Evolutionary conservation across 2,329 filamentous ascomycete genomes (phyloP).

Genomic region (Aspergillus costaricaensis): DNA sequence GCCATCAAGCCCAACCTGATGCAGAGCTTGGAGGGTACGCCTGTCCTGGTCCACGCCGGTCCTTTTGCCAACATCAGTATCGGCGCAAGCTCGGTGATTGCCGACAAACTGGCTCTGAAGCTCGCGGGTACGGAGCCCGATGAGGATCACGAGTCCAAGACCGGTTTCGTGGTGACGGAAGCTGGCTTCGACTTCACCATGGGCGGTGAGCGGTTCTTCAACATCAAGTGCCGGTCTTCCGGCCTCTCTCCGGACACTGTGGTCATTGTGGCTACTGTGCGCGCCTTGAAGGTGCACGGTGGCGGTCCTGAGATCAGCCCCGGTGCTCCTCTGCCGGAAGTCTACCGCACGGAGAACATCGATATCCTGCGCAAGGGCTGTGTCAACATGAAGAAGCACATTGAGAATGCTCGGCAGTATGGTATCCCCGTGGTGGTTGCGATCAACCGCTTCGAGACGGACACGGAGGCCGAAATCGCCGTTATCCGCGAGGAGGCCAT

Average conservation of each 20-base stretch:
- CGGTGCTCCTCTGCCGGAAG: constrained; percentile 78
- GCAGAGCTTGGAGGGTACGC: constrained; percentile 96
- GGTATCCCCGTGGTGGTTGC: constrained; percentile 94
- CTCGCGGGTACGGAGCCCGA: constrained; percentile 91
- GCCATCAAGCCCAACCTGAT: constrained; percentile 99
- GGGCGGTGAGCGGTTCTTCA: constrained; percentile 99
- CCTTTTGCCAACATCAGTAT: constrained; percentile 99
- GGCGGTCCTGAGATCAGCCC: constrained; percentile 92
- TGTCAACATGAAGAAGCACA: constrained; percentile 93
- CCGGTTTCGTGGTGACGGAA: constrained; percentile 93
- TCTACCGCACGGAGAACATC: constrained; percentile 91
- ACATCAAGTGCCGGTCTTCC: constrained; percentile 97
- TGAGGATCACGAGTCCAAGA: constrained; percentile 78
- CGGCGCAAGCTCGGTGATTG: constrained; percentile 90
- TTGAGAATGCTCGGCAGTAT: constrained; percentile 83
- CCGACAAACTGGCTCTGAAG: constrained; percentile 94
- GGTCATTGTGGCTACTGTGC: constrained; percentile 91
- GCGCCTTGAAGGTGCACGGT: constrained; percentile 94
- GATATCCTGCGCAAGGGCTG: constrained; percentile 88
- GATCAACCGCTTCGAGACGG: constrained; percentile 94
- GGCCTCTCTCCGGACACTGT: constrained; percentile 91
- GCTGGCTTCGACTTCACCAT: constrained; percentile 99
- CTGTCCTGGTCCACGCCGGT: constrained; percentile 95
- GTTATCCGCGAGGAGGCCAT: constrained; percentile 89
- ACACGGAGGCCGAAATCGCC: constrained; percentile 87